Base-by-base conservation (phyloP, 2,329 filamentous ascomycete genomes). In the Cryphonectria japonica region DNA sequence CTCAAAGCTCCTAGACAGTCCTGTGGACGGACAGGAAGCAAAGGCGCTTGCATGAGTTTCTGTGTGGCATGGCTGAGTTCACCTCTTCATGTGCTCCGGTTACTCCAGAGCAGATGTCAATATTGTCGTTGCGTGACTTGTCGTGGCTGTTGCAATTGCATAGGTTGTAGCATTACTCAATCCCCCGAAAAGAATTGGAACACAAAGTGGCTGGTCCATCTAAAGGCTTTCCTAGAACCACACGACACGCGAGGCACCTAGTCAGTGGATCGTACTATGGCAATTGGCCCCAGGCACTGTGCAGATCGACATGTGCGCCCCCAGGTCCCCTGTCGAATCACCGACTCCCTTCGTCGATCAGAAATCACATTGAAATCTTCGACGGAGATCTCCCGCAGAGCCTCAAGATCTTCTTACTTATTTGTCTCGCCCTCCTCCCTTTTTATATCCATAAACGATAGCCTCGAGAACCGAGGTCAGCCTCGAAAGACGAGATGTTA, bases 161-260 rank as follows among this genome's bases (percentile, higher is more conserved):
- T 22, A 62, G 34, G 2, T 37, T 62, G 59, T 34, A 7, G 3
- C 9, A 11, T 4, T 29, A 32, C 11, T 22, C 19, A 2, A 59
- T 6, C 6, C 16, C 54, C 5, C 9, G 1, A 32, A 59, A 29
- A 37, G 7, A 37, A 37, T 37, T 4, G 26, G 4, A 59, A n/a
- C 22, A 26, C 22, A 57, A 22, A 57, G 2, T n/a, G 22, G 7
- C 5, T 57, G 3, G 9, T 57, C 92, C 75, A 86, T 90, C 26
- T 79, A 81, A 29, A 50, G 46, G 11, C 1, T n/a, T 50, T n/a
- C 3, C 16, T 2, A n/a, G n/a, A 50, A 7, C 7, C 8, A n/a
- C 8, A 13, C 37, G 11, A 26, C 26, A 26, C 26, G 26, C 26
- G 37, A 39, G 37, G 22, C 19, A 50, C 19, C 22, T 50, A 1